Percentiles rank a stretch among this genome's conserved stretches.
phyloP scores from a whole-genome alignment of 108 stramenopile species.

The Nitzschia sp. region DNA sequence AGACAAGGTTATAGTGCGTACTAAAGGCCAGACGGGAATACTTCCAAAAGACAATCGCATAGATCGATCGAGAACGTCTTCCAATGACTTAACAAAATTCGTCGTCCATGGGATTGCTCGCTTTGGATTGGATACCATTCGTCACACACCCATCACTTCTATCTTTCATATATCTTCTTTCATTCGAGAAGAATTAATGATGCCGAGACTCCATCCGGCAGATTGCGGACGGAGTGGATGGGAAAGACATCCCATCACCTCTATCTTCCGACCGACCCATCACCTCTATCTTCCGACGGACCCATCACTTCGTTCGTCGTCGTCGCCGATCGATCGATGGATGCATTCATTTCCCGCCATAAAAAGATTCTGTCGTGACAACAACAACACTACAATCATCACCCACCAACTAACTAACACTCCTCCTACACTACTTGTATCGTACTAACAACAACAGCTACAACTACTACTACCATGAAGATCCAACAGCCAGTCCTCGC shows the following conservation, averaged over 20 bases:
- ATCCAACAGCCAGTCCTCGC: background rate
- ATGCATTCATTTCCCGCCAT: background rate
- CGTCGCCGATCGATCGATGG: no score
- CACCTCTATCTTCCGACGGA: background rate
- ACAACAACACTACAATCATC: no score
- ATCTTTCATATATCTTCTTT: no score
- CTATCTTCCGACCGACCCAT: background rate
- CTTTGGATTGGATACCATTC: background rate
- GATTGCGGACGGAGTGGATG: no score
- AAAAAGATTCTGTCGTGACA: background rate
- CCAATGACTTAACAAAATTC: background rate
- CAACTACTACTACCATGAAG: background rate
- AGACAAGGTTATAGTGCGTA: background rate
- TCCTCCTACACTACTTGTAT: no score
- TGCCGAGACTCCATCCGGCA: no score
- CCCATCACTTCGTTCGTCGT: background rate
- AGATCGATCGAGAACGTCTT: conserved; percentile 1
- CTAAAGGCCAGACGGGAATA: background rate
- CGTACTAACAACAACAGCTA: no score
- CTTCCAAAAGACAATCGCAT: background rate
- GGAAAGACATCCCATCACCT: background rate
- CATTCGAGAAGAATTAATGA: no score
- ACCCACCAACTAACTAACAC: no score
- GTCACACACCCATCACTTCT: conserved; percentile 9
- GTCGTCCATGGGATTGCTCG: background rate